phyloP scores from a whole-genome alignment of 129 eudicot genomes.

The Artemisia argyi region DNA sequence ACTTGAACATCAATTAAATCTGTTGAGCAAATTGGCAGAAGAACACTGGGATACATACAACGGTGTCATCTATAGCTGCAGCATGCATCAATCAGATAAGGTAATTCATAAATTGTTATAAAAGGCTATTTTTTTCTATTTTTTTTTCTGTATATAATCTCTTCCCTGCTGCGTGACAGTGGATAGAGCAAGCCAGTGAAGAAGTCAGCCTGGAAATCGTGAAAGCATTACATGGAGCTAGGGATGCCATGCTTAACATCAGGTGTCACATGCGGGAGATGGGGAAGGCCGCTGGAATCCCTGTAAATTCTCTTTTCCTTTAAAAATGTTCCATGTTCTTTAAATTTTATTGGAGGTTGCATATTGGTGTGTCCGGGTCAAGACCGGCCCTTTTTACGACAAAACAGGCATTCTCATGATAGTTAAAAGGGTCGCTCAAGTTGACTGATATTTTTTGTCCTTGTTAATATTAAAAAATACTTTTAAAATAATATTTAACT shows the following conservation, averaged over 20 bases:
- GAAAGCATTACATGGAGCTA: slow-evolving; percentile 74
- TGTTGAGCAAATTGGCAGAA: slow-evolving; percentile 65
- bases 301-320: slow-evolving; percentile 45
- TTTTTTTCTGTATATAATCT: not conserved
- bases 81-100: slow-evolving; percentile 63
- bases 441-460: no score
- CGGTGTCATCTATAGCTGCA: slow-evolving; percentile 57
- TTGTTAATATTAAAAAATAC: no score
- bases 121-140: not conserved
- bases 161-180: slow-evolving; percentile 42
- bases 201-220: slow-evolving; percentile 61
- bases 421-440: no score
- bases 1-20: slow-evolving; percentile 64
- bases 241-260: slow-evolving; percentile 82
- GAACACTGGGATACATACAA: slow-evolving; percentile 54
- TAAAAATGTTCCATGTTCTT: not conserved
- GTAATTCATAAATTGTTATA: slow-evolving; percentile 37
- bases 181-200: slow-evolving; percentile 67
- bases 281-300: slow-evolving; percentile 97
- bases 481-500: no score
- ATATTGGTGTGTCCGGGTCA: not conserved
- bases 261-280: slow-evolving; percentile 78
- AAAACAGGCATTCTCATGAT: not conserved
- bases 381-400: not conserved
- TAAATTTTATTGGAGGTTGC: not conserved